Conservation (phyloP, 83 land plant genomes). For the Diphasiastrum complanatum region DNA sequence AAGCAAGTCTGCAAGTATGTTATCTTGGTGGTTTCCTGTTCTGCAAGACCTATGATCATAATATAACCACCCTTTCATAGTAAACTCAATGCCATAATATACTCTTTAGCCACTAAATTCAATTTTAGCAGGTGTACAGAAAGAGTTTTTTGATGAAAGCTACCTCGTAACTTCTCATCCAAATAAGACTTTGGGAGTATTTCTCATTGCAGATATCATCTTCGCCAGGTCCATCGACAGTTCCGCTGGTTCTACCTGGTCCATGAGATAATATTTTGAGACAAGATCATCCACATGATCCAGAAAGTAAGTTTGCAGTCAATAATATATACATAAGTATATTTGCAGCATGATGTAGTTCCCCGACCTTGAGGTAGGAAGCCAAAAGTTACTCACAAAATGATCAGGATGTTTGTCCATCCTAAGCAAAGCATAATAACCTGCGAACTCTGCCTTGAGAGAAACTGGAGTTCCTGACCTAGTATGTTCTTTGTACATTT, state of each 20-base stretch:
- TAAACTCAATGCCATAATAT: background rate
- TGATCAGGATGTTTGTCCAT: constrained; percentile 97
- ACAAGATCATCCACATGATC: no score
- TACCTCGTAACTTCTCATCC: constrained; percentile 97
- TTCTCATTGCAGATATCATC: constrained; percentile 81
- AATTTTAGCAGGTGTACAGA: no score
- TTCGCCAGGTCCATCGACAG: constrained; percentile 94
- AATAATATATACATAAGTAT: no score
- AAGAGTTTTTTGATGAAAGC: background rate
- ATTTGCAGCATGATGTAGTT: no score
- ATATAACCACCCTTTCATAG: background rate
- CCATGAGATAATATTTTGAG: constrained; percentile 14
- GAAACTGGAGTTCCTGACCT: constrained; percentile 53
- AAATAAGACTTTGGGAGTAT: constrained; percentile 66
- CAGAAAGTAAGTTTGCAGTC: no score
- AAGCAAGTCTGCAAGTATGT: constrained; percentile 92
- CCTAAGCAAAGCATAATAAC: constrained; percentile 93
- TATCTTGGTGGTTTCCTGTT: constrained; percentile 67
- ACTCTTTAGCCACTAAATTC: background rate
- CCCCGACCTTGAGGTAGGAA: no score
- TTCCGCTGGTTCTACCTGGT: constrained; percentile 94
- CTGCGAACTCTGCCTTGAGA: constrained; percentile 82
- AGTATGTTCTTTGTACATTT: constrained; percentile 93
- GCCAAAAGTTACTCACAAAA: constrained; percentile 44
- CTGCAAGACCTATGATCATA: constrained; percentile 71